These are phyloP conservation scores for Candida krabiensis DNA, from an alignment of 805 yeast species.

Conservation along the genomic window DNA sequence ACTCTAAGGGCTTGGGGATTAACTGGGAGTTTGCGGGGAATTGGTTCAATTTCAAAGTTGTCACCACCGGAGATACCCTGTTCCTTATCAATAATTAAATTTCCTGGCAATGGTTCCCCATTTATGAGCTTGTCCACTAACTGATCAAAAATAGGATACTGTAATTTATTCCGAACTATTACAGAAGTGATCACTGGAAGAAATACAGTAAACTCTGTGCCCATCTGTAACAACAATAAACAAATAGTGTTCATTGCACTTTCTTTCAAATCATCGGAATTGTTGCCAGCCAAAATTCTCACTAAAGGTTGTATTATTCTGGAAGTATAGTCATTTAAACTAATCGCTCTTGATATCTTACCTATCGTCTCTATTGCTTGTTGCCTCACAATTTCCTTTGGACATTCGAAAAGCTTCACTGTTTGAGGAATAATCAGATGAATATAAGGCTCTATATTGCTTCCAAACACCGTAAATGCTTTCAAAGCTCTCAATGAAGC, in stretches of 20 bases:
- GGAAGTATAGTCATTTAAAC: slow-evolving; percentile 84
- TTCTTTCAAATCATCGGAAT: slow-evolving; percentile 55
- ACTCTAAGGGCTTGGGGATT: slow-evolving; percentile 63
- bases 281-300: slow-evolving; percentile 50
- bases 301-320: slow-evolving; percentile 85
- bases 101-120: slow-evolving; percentile 85
- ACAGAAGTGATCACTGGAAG: slow-evolving; percentile 78
- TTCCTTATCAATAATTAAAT: slow-evolving; percentile 67
- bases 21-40: slow-evolving; percentile 72
- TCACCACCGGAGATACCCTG: slow-evolving; percentile 41
- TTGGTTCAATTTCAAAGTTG: slow-evolving; percentile 61
- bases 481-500: slow-evolving; percentile 73
- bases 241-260: slow-evolving; percentile 80
- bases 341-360: slow-evolving; percentile 68
- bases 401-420: slow-evolving; percentile 74
- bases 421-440: slow-evolving; percentile 87
- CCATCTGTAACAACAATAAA: slow-evolving; percentile 74
- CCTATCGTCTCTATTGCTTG: slow-evolving; percentile 85
- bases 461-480: slow-evolving; percentile 83
- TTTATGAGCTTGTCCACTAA: slow-evolving; percentile 73
- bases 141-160: slow-evolving; percentile 75
- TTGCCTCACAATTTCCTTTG: slow-evolving; percentile 59
- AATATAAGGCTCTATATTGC: slow-evolving; percentile 83
- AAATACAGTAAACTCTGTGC: slow-evolving; percentile 80
- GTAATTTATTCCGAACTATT: slow-evolving; percentile 60